Percentiles rank a stretch among this genome's conserved stretches.
These are phyloP conservation scores for Candida tibetensis DNA, from an alignment of 805 yeast genomes.

Conservation along the genomic window DNA sequence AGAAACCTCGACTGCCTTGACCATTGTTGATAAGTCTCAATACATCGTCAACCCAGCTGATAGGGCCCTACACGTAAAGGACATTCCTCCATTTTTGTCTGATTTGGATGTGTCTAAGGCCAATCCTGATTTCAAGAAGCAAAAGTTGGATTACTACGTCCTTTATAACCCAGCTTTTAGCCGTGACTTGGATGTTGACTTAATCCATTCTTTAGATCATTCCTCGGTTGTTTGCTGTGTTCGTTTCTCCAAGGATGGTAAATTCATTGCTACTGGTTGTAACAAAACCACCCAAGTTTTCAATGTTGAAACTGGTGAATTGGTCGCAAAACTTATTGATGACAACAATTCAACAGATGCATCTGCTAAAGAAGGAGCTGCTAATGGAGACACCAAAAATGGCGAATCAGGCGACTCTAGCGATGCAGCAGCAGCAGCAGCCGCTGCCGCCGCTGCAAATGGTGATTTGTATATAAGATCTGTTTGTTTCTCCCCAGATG, in stretches of 20 bases:
- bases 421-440: constrained; percentile 14
- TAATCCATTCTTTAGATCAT: constrained; percentile 88
- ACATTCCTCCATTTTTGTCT: constrained; percentile 74
- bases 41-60: constrained; percentile 42
- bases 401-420: constrained; percentile 20
- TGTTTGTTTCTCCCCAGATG: constrained; percentile 95
- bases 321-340: constrained; percentile 82
- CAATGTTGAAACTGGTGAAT: constrained; percentile 86
- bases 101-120: constrained; percentile 80
- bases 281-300: constrained; percentile 94
- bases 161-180: constrained; percentile 83
- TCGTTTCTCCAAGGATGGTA: constrained; percentile 86
- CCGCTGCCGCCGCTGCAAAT: constrained; percentile 55
- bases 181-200: constrained; percentile 71
- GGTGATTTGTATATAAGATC: constrained; percentile 92
- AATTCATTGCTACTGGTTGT: constrained; percentile 93
- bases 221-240: constrained; percentile 96
- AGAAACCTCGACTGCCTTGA: constrained; percentile 32
- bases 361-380: constrained; percentile 28
- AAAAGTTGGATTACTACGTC: constrained; percentile 80
- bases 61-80: constrained; percentile 60
- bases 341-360: constrained; percentile 51
- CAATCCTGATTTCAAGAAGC: constrained; percentile 74
- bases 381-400: constrained; percentile 14
- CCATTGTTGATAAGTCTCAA: constrained; percentile 39